Base-by-base conservation (phyloP, 441 rosid species). In the Gossypium gossypioides region DNA sequence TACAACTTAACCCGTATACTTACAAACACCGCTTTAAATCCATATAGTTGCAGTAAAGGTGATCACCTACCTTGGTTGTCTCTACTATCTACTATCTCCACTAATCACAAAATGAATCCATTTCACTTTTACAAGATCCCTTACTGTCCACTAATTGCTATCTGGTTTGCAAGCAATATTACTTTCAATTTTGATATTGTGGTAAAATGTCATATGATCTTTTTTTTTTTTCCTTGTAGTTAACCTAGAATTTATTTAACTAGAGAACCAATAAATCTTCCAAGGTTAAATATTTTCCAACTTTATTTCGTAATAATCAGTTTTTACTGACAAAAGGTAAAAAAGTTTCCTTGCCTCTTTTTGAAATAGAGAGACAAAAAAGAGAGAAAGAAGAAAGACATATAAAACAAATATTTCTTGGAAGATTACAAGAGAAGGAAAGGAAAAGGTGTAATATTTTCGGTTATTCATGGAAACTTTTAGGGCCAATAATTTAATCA, bases 401-500 rank as follows among this genome's bases (percentile, higher is more conserved):
- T 55, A 61, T 24, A 83, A 55, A 55, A 59, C 63, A 76, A 44
- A 71, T 61, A 56, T 70, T 76, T 75, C 52, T 77, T 69, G 82
- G 79, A 80, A 54, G 72, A 69, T 79, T 77, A 56, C 72, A 71
- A 75, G 72, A 72, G 12, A 54, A 57, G 22, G 67, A 78, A 69
- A 74, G 37, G 52, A 68, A 81, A 79, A 76, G 78, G 74, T 74
- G 78, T 37, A 15, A 52, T 8, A 3, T 79, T 72, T 75, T 63
- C 72, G 62, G 83, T 73, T 72, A 66, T 69, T 79, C 76, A 71
- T 80, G 82, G 78, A 74, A 82, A 79, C 87, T 79, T 82, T 82
- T 75, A 72, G 74, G 69, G 25, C 70, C 84, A 81, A 84, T 81
- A 83, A 81, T 81, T 79, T 83, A 84, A 73, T 77, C 84, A 83